Evolutionary conservation across 2,329 filamentous ascomycete species (phyloP), one percentile per base, ranked within the genome.

Genomic region (Aspergillus pseudoglaucus): DNA sequence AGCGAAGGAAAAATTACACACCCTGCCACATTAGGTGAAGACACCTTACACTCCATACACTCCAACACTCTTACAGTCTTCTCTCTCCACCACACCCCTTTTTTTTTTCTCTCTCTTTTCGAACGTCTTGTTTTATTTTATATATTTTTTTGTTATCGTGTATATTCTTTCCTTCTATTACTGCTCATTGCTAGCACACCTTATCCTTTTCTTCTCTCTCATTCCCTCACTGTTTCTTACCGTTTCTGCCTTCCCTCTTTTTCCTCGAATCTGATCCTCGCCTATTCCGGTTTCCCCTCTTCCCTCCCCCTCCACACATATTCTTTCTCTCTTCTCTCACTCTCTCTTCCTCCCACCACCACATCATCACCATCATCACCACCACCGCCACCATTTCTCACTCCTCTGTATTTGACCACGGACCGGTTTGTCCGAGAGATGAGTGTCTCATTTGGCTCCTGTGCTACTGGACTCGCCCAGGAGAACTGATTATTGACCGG

Each of bases 401-500:
- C 15, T 18, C 23, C 42, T 47, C 30, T 30, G 9, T 25, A 25
- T 18, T 8, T 20, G 17, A 22, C 45, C 18, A 44, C 41, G 18
- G 41, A 47, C 48, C 20, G 42, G 50, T 55, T 47, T 54, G 60
- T 58, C 61, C 61, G 60, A 67, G 64, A 65, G 48, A 68, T 68
- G 63, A 65, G 54, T 58, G 56, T 54, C 57, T 51, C 48, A 58
- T 56, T 56, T 52, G 45, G 45, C 52, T 58, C 56, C 52, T 59
- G 58, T 59, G 60, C 56, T 59, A 52, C 60, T 56, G 53, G 53
- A 61, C 58, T 62, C 56, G 53, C 59, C 52, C 54, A 64, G 59
- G 66, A 61, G 55, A 58, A 55, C 49, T 66, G 53, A 62, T 52
- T 63, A 53, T 57, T 58, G 59, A 56, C 57, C 58, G 61, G 58